Base-by-base conservation (phyloP, 2,329 filamentous ascomycete species). In the Lasiodiplodia theobromae region DNA sequence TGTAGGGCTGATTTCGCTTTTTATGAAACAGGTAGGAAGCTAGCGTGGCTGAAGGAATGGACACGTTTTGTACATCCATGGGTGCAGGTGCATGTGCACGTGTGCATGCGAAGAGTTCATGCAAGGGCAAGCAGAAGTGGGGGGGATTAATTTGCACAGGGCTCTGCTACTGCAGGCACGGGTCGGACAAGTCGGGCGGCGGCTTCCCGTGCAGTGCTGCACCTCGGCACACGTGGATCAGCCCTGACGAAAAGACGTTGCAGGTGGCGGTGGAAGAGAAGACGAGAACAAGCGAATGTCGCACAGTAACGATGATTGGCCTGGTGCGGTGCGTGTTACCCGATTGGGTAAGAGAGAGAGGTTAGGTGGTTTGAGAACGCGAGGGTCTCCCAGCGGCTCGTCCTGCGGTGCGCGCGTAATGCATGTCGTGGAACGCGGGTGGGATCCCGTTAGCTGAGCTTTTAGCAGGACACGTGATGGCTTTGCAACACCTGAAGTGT, bases 361-460 rank as follows among this genome's bases (percentile, higher is more conserved):
- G n/a, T n/a, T 47, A 49, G 58, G 31, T 2, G 23, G 58, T 63
- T 63, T 63, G 58, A 51, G 58, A 21, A 52, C 4, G 25, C 58
- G 58, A 63, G 58, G 25, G 10, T 11, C 4, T 18, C 58, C 53
- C 16, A 38, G 44, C 18, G 57, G 34, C 3, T 40, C 31, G 16
- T 10, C 52, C 28, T 54, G 11, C 52, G 1, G 8, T 28, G 16
- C 6, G 52, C 7, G 25, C 31, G 28, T n/a, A 10, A n/a, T 34
- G 53, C 12, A 10, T 25, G 28, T 38, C 10, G 37, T 31, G n/a
- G 31, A n/a, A 2, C n/a, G 14, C 37, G 56, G 56, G 5, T 25
- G 21, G 37, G 56, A 28, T 34, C 8, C 40, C 38, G 23, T 28
- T 31, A 47, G 44, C 44, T 47, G 44, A n/a, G 7, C 14, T 34